Percentiles rank a stretch among this genome's conserved stretches.
These are phyloP conservation scores for Evansstolkia leycettana DNA, from an alignment of 495 filamentous ascomycete species.

Conservation along the genomic window DNA sequence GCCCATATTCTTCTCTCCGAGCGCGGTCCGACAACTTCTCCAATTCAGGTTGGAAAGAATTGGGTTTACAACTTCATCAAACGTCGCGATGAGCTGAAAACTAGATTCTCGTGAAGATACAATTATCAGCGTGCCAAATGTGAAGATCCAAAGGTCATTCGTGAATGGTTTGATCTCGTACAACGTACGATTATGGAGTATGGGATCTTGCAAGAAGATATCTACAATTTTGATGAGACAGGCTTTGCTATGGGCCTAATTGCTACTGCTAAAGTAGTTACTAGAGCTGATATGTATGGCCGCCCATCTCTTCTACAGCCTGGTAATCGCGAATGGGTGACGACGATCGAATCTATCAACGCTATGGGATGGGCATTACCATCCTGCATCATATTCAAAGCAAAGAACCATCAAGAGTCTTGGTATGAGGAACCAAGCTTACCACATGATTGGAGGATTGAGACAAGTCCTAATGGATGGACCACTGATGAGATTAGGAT, in stretches of 20 bases:
- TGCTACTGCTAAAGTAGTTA: slow-evolving; percentile 16
- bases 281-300: slow-evolving; percentile 8
- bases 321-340: slow-evolving; percentile 25
- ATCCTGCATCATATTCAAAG: slow-evolving; percentile 22
- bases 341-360: slow-evolving; percentile 18
- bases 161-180: slow-evolving; percentile 22
- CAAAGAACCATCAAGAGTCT: slow-evolving; percentile 9
- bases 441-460: neutral
- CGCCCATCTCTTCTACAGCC: slow-evolving; percentile 12
- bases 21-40: neutral
- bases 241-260: slow-evolving; percentile 25
- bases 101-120: slow-evolving; percentile 8
- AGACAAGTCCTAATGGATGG: slow-evolving; percentile 17
- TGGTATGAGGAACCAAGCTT: slow-evolving; percentile 17
- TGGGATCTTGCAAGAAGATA: slow-evolving; percentile 24
- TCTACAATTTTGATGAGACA: slow-evolving; percentile 34
- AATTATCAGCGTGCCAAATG: slow-evolving; percentile 20
- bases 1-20: neutral
- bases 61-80: slow-evolving; percentile 19
- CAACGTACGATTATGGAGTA: slow-evolving; percentile 19
- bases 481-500: slow-evolving; percentile 21
- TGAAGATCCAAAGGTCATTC: slow-evolving; percentile 23
- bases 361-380: slow-evolving; percentile 11
- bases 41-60: slow-evolving; percentile 3
- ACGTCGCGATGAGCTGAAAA: slow-evolving; percentile 15